These are phyloP conservation scores for Lactifluus subvellereus DNA, from an alignment of 768 basidiomycete genomes.

Conservation along the genomic window DNA sequence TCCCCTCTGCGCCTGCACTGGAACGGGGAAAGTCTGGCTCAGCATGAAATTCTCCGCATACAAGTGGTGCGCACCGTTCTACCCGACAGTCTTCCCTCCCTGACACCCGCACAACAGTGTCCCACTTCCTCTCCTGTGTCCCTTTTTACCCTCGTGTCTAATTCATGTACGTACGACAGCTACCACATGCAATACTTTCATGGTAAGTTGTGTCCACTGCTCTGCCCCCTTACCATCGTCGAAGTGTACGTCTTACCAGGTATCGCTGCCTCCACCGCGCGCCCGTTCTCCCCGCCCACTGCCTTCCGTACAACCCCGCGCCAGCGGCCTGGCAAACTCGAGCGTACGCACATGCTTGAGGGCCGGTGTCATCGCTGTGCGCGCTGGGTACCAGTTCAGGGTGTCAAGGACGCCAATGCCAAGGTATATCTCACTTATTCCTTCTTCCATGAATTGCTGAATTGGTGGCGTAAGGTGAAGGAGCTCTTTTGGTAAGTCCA, in stretches of 20 bases:
- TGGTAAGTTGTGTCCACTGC: constrained; percentile 38
- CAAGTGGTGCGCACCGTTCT: constrained; percentile 53
- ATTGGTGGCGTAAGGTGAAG: constrained; percentile 42
- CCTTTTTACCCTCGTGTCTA: neutral
- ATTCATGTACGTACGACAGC: constrained; percentile 32
- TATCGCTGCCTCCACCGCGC: constrained; percentile 59
- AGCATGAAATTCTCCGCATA: constrained; percentile 77
- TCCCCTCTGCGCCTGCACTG: constrained; percentile 71
- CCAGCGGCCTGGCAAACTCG: constrained; percentile 47
- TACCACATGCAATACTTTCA: constrained; percentile 82
- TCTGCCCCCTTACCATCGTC: neutral
- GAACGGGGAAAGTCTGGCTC: constrained; percentile 62
- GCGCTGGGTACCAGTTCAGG: constrained; percentile 68
- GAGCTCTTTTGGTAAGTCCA: constrained; percentile 68
- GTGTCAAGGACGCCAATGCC: constrained; percentile 64
- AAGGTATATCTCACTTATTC: constrained; percentile 42
- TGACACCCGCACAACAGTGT: constrained; percentile 10
- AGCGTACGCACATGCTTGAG: constrained; percentile 53
- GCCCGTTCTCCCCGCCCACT: constrained; percentile 73
- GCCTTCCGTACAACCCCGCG: constrained; percentile 49
- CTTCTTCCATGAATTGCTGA: neutral
- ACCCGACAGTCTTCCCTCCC: neutral
- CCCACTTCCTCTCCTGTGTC: neutral
- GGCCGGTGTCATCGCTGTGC: constrained; percentile 75
- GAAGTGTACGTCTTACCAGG: constrained; percentile 37